A percentile compares a stretch with the other conserved stretches of the same genome.
Evolutionary conservation across 2,329 filamentous ascomycete species (phyloP).

Genomic region (Ambrosiella beaveri): DNA sequence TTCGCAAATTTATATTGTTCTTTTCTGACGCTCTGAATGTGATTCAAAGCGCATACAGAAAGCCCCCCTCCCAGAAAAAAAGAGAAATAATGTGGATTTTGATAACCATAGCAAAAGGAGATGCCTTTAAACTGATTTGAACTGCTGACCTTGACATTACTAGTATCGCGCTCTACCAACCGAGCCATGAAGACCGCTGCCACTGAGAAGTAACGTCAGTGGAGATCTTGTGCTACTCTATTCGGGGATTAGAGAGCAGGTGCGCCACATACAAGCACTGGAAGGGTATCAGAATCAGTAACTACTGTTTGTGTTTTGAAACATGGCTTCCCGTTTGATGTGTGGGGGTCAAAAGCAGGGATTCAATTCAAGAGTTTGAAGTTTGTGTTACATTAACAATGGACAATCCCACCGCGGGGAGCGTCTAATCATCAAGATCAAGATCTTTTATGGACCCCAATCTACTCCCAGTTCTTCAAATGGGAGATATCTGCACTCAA

Average conservation of each 20-base stretch:
- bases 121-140: constrained; percentile 11
- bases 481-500: constrained; percentile 3
- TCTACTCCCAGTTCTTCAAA: background rate
- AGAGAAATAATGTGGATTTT: no score
- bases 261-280: no score
- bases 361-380: no score
- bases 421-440: background rate
- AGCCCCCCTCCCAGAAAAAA: no score
- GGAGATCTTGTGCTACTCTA: background rate
- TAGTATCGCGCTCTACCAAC: constrained; percentile 12
- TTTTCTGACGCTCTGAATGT: no score
- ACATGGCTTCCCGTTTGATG: no score
- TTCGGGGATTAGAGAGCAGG: no score
- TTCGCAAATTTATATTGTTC: no score
- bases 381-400: background rate
- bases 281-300: no score
- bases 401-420: background rate
- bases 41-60: no score
- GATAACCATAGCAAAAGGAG: background rate
- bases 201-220: background rate
- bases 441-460: background rate
- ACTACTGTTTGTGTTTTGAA: no score
- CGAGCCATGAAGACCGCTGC: constrained; percentile 8
- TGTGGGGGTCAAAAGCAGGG: no score
- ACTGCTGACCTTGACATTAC: constrained; percentile 12